phyloP scores from a whole-genome alignment of 2,329 filamentous ascomycete species.

The Colletotrichum sp. region DNA sequence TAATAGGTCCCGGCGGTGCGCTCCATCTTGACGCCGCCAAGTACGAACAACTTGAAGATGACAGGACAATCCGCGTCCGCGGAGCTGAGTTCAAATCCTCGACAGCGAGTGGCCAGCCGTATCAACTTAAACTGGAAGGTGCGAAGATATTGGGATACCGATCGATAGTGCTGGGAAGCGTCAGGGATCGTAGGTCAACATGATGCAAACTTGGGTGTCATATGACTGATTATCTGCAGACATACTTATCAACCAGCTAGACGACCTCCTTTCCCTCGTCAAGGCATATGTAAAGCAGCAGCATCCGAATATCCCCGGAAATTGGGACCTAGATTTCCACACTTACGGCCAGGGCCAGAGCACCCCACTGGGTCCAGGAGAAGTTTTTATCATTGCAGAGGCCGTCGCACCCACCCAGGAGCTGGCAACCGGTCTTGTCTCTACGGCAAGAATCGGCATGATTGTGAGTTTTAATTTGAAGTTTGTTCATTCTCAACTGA shows the following conservation, averaged over 20 bases:
- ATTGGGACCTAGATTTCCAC: neutral
- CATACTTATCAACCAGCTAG: neutral
- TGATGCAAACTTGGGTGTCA: neutral
- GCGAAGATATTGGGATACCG: neutral
- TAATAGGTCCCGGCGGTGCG: neutral
- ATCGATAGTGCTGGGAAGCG: neutral
- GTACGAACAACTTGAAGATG: neutral
- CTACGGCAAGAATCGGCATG: slow-evolving; percentile 32
- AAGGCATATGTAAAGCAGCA: neutral
- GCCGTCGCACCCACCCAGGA: slow-evolving; percentile 49
- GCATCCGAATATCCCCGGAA: neutral
- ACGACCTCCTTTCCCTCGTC: neutral
- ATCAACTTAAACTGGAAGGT: neutral
- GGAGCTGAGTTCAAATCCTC: neutral
- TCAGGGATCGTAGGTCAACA: neutral
- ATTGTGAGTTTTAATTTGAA: slow-evolving; percentile 14
- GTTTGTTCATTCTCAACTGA: neutral
- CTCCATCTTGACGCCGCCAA: neutral
- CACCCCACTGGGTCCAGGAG: slow-evolving; percentile 20
- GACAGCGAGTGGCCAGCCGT: neutral
- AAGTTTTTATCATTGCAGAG: slow-evolving; percentile 54
- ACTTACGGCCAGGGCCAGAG: neutral
- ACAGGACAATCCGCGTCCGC: neutral
- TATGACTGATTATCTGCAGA: neutral
- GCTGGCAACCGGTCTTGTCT: slow-evolving; percentile 41